phyloP scores from a whole-genome alignment of 140 eudicot genomes.

The Anethum foeniculum region DNA sequence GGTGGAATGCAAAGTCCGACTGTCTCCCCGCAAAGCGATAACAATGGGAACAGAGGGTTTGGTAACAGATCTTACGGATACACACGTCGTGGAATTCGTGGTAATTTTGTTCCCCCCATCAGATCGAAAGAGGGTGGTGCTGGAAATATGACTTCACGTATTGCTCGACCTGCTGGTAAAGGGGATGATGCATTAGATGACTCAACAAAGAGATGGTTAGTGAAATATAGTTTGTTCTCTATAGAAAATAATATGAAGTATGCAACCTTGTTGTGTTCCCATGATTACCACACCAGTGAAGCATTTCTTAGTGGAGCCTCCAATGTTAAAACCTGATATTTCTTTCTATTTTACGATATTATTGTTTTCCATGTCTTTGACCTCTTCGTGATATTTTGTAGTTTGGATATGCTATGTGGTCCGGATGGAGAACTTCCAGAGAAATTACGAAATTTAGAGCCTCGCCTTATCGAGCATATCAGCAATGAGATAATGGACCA shows the following conservation, averaged over 20 bases:
- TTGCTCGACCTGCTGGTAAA: constrained; percentile 51
- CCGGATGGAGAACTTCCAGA: constrained; percentile 99
- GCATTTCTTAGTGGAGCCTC: neutral
- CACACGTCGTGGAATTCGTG: constrained; percentile 87
- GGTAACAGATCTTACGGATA: constrained; percentile 61
- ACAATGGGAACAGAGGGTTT: constrained; percentile 48
- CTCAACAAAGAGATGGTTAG: constrained; percentile 83
- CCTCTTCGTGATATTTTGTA: constrained; percentile 17
- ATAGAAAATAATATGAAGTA: neutral
- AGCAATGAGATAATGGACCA: constrained; percentile 96
- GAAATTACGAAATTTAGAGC: constrained; percentile 80
- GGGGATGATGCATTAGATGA: constrained; percentile 76
- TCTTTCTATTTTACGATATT: constrained; percentile 5
- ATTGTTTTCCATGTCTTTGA: constrained; percentile 10
- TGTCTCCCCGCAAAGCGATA: constrained; percentile 70
- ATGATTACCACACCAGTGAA: neutral
- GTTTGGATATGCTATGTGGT: constrained; percentile 85
- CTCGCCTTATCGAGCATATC: constrained; percentile 84
- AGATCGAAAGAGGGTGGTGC: constrained; percentile 59
- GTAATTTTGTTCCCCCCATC: constrained; percentile 85
- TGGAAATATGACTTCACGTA: constrained; percentile 61
- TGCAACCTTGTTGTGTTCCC: neutral
- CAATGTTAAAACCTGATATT: neutral
- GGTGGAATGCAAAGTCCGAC: constrained; percentile 64
- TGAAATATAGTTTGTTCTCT: constrained; percentile 12